Conservation (phyloP, 177 flowering plant species). For the Vitis hybrid region DNA sequence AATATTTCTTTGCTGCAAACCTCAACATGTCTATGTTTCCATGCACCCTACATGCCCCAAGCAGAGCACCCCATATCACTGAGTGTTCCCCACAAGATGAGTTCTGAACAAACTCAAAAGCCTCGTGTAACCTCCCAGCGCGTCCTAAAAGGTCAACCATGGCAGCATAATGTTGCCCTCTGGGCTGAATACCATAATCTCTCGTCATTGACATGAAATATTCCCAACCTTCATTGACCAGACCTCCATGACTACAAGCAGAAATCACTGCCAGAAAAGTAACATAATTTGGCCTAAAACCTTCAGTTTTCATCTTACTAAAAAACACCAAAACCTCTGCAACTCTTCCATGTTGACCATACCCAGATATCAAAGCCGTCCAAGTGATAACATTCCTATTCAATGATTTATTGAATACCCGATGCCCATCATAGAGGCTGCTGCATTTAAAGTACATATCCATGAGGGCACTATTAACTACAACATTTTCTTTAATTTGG, state of each 20-base stretch:
- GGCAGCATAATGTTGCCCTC: constrained; percentile 70
- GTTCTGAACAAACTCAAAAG: constrained; percentile 56
- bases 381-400: constrained; percentile 72
- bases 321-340: constrained; percentile 60
- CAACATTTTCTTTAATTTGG: constrained; percentile 50
- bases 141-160: constrained; percentile 86
- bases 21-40: constrained; percentile 57
- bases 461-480: constrained; percentile 72
- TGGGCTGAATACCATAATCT: constrained; percentile 66
- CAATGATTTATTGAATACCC: constrained; percentile 46
- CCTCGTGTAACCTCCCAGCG: constrained; percentile 74
- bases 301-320: constrained; percentile 59
- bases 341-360: constrained; percentile 66
- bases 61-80: constrained; percentile 76
- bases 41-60: constrained; percentile 75
- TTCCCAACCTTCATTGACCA: constrained; percentile 55
- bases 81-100: constrained; percentile 65
- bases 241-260: constrained; percentile 84
- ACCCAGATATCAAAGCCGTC: constrained; percentile 74
- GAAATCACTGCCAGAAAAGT: constrained; percentile 79
- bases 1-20: constrained; percentile 60
- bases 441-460: constrained; percentile 93
- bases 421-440: constrained; percentile 49
- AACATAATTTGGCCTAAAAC: constrained; percentile 68
- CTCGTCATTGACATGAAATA: constrained; percentile 63